Evolutionary conservation across 2,329 filamentous ascomycete species (phyloP).

Genomic region (Apiospora koreana): DNA sequence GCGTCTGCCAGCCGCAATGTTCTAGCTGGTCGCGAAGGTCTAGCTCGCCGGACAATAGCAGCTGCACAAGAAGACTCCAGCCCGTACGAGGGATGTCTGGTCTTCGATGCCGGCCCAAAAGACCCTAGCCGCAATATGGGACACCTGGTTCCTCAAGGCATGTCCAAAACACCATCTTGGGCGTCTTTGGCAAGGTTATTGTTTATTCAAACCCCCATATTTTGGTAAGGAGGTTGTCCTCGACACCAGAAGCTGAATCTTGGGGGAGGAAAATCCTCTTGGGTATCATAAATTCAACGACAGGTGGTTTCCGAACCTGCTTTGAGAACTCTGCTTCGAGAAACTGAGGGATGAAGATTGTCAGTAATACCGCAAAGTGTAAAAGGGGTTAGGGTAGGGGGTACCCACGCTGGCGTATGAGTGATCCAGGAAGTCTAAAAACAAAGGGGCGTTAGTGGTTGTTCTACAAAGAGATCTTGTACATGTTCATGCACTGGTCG

Average conservation of each 20-base stretch:
- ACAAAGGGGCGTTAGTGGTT: conserved; percentile 13
- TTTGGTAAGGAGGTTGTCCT: conserved; percentile 59
- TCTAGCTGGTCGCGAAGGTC: conserved; percentile 13
- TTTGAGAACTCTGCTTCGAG: conserved; percentile 82
- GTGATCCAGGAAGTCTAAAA: conserved; percentile 95
- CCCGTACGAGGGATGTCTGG: neutral
- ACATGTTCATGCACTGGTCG: conserved; percentile 31
- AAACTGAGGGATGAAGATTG: conserved; percentile 52
- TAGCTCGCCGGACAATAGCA: neutral
- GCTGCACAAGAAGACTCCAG: neutral
- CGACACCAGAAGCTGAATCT: conserved; percentile 45
- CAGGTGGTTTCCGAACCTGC: conserved; percentile 80
- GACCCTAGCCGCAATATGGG: neutral
- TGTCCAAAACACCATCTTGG: too few relatives aligned
- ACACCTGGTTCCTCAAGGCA: too few relatives aligned
- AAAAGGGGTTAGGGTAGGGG: neutral
- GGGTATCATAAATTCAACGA: conserved; percentile 92
- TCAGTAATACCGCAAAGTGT: neutral
- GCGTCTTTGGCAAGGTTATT: too few relatives aligned
- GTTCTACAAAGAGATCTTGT: conserved; percentile 33
- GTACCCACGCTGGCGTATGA: too few relatives aligned
- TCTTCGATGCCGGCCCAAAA: neutral
- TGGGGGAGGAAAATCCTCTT: conserved; percentile 72
- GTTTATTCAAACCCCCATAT: conserved; percentile 58
- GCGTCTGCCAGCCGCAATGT: neutral